These are phyloP conservation scores for Nepenthes gracilis DNA, from an alignment of 148 eudicot genomes.

Conservation along the genomic window DNA sequence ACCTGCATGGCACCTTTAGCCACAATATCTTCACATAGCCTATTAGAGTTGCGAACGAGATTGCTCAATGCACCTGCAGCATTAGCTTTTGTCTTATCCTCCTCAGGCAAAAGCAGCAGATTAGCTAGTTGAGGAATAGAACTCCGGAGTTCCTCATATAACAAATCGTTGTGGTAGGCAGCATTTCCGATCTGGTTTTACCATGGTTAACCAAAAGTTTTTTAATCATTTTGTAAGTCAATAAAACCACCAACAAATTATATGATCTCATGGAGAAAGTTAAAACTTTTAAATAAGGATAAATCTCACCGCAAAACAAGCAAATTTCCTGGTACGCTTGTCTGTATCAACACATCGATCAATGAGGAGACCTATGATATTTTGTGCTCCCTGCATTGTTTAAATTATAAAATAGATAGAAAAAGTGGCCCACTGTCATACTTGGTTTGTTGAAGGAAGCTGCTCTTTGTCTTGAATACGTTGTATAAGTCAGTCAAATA, in stretches of 20 bases:
- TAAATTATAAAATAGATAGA: background rate
- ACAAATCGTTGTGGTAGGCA: constrained; percentile 72
- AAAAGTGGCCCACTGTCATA: background rate
- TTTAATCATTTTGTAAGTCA: too few relatives aligned
- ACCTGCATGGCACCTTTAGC: constrained; percentile 94
- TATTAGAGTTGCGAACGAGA: constrained; percentile 85
- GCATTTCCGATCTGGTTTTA: constrained; percentile 80
- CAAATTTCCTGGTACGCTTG: constrained; percentile 86
- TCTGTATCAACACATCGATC: constrained; percentile 87
- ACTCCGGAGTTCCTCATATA: constrained; percentile 76
- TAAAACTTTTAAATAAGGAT: background rate
- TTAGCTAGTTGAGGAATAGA: constrained; percentile 76
- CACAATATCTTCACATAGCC: constrained; percentile 85
- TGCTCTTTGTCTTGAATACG: too few relatives aligned
- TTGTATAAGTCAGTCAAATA: background rate
- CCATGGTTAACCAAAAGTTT: too few relatives aligned
- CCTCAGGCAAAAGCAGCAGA: constrained; percentile 67
- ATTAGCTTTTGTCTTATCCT: constrained; percentile 93
- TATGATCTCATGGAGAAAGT: background rate
- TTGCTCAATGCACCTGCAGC: constrained; percentile 98
- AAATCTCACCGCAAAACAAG: constrained; percentile 87
- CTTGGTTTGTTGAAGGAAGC: too few relatives aligned
- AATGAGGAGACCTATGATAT: constrained; percentile 52
- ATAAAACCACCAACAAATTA: background rate
- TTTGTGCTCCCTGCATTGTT: constrained; percentile 48